These are phyloP conservation scores for Endoconidiophora laricicola DNA, from an alignment of 2,329 filamentous ascomycete genomes.

Conservation along the genomic window DNA sequence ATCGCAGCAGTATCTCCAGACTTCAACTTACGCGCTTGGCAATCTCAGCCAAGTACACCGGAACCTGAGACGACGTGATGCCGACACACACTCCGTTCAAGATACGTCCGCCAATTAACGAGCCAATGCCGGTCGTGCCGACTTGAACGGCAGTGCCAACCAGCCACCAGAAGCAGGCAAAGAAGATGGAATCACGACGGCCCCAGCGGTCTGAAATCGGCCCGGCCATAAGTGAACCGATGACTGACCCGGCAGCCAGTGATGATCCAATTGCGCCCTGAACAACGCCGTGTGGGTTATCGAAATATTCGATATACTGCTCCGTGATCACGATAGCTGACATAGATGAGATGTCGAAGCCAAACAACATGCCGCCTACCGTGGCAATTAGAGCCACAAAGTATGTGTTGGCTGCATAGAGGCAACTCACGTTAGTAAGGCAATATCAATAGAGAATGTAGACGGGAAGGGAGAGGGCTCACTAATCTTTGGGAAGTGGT, in stretches of 20 bases:
- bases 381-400: constrained; percentile 23
- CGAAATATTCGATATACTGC: constrained; percentile 36
- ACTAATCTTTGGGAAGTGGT: constrained; percentile 12
- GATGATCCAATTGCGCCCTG: constrained; percentile 37
- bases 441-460: neutral
- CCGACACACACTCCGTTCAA: constrained; percentile 51
- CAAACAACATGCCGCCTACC: constrained; percentile 30
- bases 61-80: constrained; percentile 43
- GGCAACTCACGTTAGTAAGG: neutral
- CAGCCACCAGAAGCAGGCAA: constrained; percentile 16
- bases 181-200: constrained; percentile 20
- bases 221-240: constrained; percentile 32
- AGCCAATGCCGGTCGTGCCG: constrained; percentile 13
- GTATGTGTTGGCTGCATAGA: constrained; percentile 19
- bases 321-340: constrained; percentile 36
- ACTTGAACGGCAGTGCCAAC: constrained; percentile 15
- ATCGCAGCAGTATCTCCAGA: too few species aligned
- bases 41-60: constrained; percentile 52
- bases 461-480: neutral
- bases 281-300: constrained; percentile 27
- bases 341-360: constrained; percentile 43
- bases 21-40: constrained; percentile 10
- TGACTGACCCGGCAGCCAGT: constrained; percentile 34
- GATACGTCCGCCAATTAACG: constrained; percentile 35
- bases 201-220: constrained; percentile 32